Evolutionary conservation across 495 filamentous ascomycete species (phyloP), one percentile per base, ranked within the genome.

Genomic region (Xylaria nigripes): DNA sequence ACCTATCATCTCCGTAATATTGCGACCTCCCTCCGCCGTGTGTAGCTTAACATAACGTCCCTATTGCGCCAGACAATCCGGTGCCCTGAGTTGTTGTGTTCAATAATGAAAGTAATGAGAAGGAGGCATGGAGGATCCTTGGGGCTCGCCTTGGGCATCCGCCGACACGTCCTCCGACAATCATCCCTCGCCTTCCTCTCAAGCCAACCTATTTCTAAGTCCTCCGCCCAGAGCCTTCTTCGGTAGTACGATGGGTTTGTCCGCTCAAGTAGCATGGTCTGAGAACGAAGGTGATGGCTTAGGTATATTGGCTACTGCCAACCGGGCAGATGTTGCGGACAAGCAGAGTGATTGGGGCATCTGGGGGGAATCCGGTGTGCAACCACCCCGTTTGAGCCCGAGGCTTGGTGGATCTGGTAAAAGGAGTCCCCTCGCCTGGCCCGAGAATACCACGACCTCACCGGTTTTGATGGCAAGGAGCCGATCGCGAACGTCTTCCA

Each of bases 121-220:
- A 49, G 50, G 47, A 53, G 66, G 71, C 56, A 80, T 80, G 77
- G 77, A 80, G 68, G 76, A 79, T 76, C 76, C 77, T 61, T 80
- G 77, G 77, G 73, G 75, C 65, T 75, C 72, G 58, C 74, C 74
- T 64, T 76, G 74, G 74, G 68, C 70, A 48, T 59, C 67, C 44
- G 54, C 69, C 58, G 68, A 73, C 29, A 27, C 55, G 25, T 65
- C 58, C 23, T 41, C 61, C 56, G 67, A 61, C 22, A 54, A 48
- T 32, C 61, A 69, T 44, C 51, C 48, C 22, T 65, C 57, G 5
- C 56, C 55, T 10, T 54, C 67, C 7, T 68, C 66, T n/a, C 68
- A 64, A 7, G 47, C 62, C 24, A 70, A 71, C 29, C 58, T 62
- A 25, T 63, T 70, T 16, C 68, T 76, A 27, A 72, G 72, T 23